phyloP scores from a whole-genome alignment of 345 rosid species.

The Murraya koenigii region DNA sequence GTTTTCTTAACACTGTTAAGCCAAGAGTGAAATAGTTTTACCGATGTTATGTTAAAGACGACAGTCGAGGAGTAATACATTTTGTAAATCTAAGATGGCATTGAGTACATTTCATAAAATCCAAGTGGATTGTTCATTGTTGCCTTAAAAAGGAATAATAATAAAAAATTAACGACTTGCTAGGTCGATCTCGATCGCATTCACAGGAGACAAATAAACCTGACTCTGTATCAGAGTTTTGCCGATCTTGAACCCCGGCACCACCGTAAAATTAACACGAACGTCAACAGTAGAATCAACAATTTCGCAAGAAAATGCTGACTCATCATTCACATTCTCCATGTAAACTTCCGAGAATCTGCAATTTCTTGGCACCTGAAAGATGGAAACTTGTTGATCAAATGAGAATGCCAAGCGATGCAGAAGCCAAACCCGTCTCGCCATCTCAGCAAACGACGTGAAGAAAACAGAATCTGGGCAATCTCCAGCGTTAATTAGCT shows the following conservation, averaged over 20 bases:
- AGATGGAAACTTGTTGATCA: slow-evolving; percentile 51
- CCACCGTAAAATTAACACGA: slow-evolving; percentile 82
- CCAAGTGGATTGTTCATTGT: no score
- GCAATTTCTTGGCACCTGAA: slow-evolving; percentile 58
- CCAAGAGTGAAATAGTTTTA: no score
- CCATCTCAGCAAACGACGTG: slow-evolving; percentile 68
- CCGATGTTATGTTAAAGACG: no score
- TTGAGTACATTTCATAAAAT: no score
- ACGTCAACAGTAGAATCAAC: slow-evolving; percentile 31
- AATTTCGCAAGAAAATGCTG: slow-evolving; percentile 25
- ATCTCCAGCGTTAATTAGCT: slow-evolving; percentile 63
- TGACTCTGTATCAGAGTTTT: slow-evolving; percentile 66
- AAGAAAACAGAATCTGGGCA: slow-evolving; percentile 80
- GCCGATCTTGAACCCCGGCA: slow-evolving; percentile 91
- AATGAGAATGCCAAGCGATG: slow-evolving; percentile 69
- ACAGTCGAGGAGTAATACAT: no score
- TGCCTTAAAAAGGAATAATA: no score
- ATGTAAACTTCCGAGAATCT: slow-evolving; percentile 91
- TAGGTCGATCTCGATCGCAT: slow-evolving; percentile 12
- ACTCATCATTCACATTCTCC: slow-evolving; percentile 75
- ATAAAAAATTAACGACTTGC: slow-evolving; percentile 25
- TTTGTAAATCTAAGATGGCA: no score
- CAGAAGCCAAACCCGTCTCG: slow-evolving; percentile 70
- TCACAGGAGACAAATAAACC: slow-evolving; percentile 63
- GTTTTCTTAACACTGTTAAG: no score